Evolutionary conservation across 2,329 filamentous ascomycete species (phyloP), one percentile per base, ranked within the genome.

Genomic region (Byssochlamys sp.): DNA sequence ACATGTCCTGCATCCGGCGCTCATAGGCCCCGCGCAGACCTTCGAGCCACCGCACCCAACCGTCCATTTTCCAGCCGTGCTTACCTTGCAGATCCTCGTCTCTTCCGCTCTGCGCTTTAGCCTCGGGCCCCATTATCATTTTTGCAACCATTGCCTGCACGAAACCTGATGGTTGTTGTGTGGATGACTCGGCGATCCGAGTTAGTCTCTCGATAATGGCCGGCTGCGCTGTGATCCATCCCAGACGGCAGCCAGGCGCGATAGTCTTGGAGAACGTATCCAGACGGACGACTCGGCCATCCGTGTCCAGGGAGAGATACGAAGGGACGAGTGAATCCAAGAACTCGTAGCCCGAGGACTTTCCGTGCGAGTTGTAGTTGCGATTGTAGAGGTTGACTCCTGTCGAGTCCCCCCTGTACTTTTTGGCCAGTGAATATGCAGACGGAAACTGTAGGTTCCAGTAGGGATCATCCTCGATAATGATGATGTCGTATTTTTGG

Each of bases 221-320:
- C 1, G 91, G 90, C 67, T 95, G 88, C 0, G 88, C 86, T 0
- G 91, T 95, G 62, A 96, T 85, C 90, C 91, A 96, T 48, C 92
- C 92, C 1, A 96, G 77, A 29, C 92, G 85, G 68, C 90, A 95
- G 1, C 92, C 92, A 0, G 92, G 92, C 0, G 91, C 91, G 19
- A 96, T 82, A 0, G 90, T 95, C 76, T 97, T 96, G 67, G 89
- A 94, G 72, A 96, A 96, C 0, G 91, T 96, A 71, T 96, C 92
- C 2, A 96, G 81, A 52, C 91, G 87, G 58, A 96, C 81, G 49
- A 96, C 91, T 35, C 92, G 87, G 58, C 92, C 92, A 65, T 96
- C 88, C 24, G 83, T 82, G 69, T 96, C 92, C 57, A 96, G 71
- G 60, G 81, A 87, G 50, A 96, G 77, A 71, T 89, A 96, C 0